Percentiles rank a stretch among this genome's conserved stretches.
Evolutionary conservation across 768 basidiomycete species (phyloP).

Genomic region (Exidia glandulosa): DNA sequence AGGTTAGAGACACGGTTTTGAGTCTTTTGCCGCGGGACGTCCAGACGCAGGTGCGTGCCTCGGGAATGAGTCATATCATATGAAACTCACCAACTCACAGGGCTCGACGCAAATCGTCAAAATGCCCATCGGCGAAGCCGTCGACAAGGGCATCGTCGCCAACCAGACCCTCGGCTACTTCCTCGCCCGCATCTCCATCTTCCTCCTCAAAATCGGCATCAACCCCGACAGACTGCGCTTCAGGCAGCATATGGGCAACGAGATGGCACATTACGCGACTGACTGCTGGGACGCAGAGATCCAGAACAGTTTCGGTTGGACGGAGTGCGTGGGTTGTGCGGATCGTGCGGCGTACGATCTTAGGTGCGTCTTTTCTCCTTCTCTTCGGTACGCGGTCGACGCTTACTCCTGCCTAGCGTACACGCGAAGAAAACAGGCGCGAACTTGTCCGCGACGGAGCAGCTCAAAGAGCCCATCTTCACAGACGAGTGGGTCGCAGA

Average conservation of each 20-base stretch:
- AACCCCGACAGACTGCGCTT: slow-evolving; percentile 75
- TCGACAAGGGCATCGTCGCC: slow-evolving; percentile 74
- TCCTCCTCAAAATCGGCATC: slow-evolving; percentile 86
- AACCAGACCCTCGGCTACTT: slow-evolving; percentile 99
- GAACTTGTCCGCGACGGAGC: slow-evolving; percentile 75
- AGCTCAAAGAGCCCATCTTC: slow-evolving; percentile 74
- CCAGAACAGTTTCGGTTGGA: slow-evolving; percentile 86
- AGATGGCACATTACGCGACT: slow-evolving; percentile 99
- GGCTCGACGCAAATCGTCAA: slow-evolving; percentile 45
- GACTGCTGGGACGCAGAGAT: slow-evolving; percentile 99
- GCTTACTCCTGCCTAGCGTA: too few relatives aligned
- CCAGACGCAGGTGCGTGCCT: slow-evolving; percentile 62
- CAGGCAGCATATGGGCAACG: slow-evolving; percentile 97
- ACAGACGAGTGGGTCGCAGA: slow-evolving; percentile 69
- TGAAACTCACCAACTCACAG: too few relatives aligned
- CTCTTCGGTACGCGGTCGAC: too few relatives aligned
- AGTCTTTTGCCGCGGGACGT: slow-evolving; percentile 70
- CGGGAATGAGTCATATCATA: too few relatives aligned
- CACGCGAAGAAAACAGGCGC: slow-evolving; percentile 78
- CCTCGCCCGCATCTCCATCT: slow-evolving; percentile 81
- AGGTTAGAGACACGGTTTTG: slow-evolving; percentile 66
- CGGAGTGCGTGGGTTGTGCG: slow-evolving; percentile 97
- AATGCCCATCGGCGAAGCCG: slow-evolving; percentile 83
- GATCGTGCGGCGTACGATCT: slow-evolving; percentile 97
- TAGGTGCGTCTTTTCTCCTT: too few relatives aligned